Base-by-base conservation (phyloP, 2,329 filamentous ascomycete genomes). In the Fusarium vanettenii region DNA sequence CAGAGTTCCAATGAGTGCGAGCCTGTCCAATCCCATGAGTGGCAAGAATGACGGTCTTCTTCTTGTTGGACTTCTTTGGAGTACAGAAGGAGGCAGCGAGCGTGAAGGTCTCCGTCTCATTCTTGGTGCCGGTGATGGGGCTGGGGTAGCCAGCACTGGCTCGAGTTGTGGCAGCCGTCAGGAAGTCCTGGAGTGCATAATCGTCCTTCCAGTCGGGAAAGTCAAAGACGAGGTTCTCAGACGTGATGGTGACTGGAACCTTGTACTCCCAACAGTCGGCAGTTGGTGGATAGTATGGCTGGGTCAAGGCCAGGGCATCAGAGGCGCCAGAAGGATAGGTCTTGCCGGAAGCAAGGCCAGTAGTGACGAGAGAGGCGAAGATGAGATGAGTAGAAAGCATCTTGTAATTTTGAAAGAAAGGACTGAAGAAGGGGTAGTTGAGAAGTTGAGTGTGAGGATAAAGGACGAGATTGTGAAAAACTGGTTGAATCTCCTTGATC, bases 201-300 rank as follows among this genome's bases (percentile, higher is more conserved):
- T 74, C 67, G 8, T 73, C 70, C 14, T 33, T 56, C 72, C 72
- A 73, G 29, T 62, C 43, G 7, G 72, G 72, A 22, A 74, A 73
- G 45, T 68, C 31, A 31, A 74, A 73, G 5, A 68, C 35, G 6
- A 55, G 50, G 20, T 64, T 66, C 35, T 74, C 67, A 4, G 70
- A 64, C 2, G 52, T 67, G 31, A 73, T 59, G 2, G 67, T 63
- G 45, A 74, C 70, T 13, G 72, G 72, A 8, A 74, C 72, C 9
- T 72, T 73, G 64, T 72, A 68, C 29, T 75, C 69, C 60, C 69
- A 67, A 31, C 73, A 75, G n/a, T 69, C 59, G 14, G 73, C 71
- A 2, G 45, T 37, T 1, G 73, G 63, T 13, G 71, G 73, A 33
- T 72, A 75, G 60, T 74, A 73, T 2, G 69, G 65, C 31, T 75